Percentiles rank a stretch among this genome's conserved stretches.
phyloP scores from a whole-genome alignment of 1,284 basidiomycete species.

The Malassezia caprae region DNA sequence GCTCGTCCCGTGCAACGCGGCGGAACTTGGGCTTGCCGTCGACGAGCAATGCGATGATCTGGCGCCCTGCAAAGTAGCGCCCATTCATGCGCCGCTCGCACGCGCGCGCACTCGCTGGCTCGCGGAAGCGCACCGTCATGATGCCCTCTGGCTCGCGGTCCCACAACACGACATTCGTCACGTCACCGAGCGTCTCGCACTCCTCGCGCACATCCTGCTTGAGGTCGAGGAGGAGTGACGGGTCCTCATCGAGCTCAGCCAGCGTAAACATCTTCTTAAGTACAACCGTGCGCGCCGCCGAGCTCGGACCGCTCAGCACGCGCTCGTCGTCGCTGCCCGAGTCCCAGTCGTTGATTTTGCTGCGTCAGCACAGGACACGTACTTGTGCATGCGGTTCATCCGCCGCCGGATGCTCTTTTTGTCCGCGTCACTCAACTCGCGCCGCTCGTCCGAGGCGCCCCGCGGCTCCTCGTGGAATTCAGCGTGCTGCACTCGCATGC shows the following conservation, averaged over 20 bases:
- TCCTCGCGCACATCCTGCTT: constrained; percentile 95
- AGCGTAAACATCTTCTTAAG: constrained; percentile 75
- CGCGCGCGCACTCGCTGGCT: constrained; percentile 67
- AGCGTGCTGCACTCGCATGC: constrained; percentile 72
- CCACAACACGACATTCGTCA: constrained; percentile 91
- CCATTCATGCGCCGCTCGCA: constrained; percentile 77
- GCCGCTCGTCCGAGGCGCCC: neutral
- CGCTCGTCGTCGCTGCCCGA: constrained; percentile 23
- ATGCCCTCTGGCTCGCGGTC: constrained; percentile 91
- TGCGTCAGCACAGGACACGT: constrained; percentile 1
- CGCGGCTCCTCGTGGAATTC: constrained; percentile 55
- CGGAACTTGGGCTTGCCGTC: constrained; percentile 70
- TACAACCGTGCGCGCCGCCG: constrained; percentile 20
- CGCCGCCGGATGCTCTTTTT: constrained; percentile 12
- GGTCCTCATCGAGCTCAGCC: constrained; percentile 75
- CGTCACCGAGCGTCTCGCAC: constrained; percentile 74
- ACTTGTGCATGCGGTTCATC: constrained; percentile 16
- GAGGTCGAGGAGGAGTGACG: constrained; percentile 75
- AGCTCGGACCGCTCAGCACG: neutral
- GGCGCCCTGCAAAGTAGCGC: constrained; percentile 76
- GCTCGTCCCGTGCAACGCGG: constrained; percentile 17
- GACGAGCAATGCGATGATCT: constrained; percentile 70
- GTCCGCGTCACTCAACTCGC: constrained; percentile 13
- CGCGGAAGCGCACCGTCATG: constrained; percentile 91
- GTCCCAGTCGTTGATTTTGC: constrained; percentile 43